These are phyloP conservation scores for Trichosanthes truncata DNA, from an alignment of 306 rosid species.

Conservation along the genomic window DNA sequence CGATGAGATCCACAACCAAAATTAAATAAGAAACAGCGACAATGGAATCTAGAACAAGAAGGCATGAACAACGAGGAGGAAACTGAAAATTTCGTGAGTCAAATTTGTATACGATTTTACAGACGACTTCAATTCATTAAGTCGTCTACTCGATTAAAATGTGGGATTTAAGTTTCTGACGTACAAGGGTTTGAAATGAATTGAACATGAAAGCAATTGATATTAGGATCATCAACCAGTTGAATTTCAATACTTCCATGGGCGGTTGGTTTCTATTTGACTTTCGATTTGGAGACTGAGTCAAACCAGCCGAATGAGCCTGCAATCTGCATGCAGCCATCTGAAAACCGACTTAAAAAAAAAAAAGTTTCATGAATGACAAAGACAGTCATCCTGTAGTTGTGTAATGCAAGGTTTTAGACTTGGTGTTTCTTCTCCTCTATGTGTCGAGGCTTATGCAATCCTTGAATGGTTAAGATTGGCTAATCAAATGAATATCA, in stretches of 20 bases:
- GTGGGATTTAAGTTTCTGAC: not conserved
- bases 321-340: not conserved
- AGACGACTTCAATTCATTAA: not conserved
- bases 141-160: not conserved
- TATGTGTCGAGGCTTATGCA: too few relatives aligned
- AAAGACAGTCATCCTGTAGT: too few relatives aligned
- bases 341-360: not conserved
- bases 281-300: not conserved
- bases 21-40: not conserved
- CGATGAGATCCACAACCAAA: not conserved
- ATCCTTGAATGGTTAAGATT: too few relatives aligned
- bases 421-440: too few relatives aligned
- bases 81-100: not conserved
- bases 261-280: not conserved
- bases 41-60: not conserved
- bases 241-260: not conserved
- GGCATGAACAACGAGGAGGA: not conserved
- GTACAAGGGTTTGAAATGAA: not conserved
- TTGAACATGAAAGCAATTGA: too few relatives aligned
- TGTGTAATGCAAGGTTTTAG: too few relatives aligned
- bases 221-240: not conserved
- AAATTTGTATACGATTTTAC: not conserved
- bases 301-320: not conserved
- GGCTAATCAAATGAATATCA: too few relatives aligned
- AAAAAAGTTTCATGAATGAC: too few relatives aligned